phyloP scores from a whole-genome alignment of 2,329 filamentous ascomycete species.

The Scedosporium dehoogii region DNA sequence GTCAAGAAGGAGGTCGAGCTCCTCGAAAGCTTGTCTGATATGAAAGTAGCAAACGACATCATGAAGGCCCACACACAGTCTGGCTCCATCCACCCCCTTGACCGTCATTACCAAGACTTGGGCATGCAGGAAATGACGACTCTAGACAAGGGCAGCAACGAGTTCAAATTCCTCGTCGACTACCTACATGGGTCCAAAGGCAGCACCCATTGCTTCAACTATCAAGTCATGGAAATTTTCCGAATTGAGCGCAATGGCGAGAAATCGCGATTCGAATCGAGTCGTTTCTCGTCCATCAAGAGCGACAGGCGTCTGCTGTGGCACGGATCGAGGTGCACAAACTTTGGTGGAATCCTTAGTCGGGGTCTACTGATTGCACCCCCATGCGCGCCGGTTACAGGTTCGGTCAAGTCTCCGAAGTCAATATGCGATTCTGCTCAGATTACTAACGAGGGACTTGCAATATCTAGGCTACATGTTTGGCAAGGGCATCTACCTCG shows the following conservation, averaged over 20 bases:
- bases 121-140: conserved; percentile 68
- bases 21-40: conserved; percentile 71
- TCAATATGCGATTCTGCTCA: too few relatives aligned
- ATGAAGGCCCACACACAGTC: conserved; percentile 47
- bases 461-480: conserved; percentile 64
- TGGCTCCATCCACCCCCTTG: conserved; percentile 52
- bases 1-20: conserved; percentile 72
- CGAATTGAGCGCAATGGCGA: conserved; percentile 71
- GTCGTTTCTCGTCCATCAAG: conserved; percentile 39
- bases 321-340: conserved; percentile 77
- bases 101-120: conserved; percentile 62
- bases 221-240: conserved; percentile 66
- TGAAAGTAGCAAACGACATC: conserved; percentile 72
- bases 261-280: conserved; percentile 53
- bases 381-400: conserved; percentile 62
- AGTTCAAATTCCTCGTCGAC: conserved; percentile 54
- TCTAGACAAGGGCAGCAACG: conserved; percentile 44
- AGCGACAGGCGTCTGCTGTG: conserved; percentile 69
- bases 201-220: conserved; percentile 51
- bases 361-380: conserved; percentile 88
- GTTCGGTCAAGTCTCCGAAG: too few relatives aligned
- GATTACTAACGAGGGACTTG: too few relatives aligned
- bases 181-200: conserved; percentile 64
- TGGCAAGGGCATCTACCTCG: conserved; percentile 80
- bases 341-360: conserved; percentile 78